Evolutionary conservation across 345 rosid genomes (phyloP), one percentile per base, ranked within the genome.

Genomic region (Populus pruinosa): DNA sequence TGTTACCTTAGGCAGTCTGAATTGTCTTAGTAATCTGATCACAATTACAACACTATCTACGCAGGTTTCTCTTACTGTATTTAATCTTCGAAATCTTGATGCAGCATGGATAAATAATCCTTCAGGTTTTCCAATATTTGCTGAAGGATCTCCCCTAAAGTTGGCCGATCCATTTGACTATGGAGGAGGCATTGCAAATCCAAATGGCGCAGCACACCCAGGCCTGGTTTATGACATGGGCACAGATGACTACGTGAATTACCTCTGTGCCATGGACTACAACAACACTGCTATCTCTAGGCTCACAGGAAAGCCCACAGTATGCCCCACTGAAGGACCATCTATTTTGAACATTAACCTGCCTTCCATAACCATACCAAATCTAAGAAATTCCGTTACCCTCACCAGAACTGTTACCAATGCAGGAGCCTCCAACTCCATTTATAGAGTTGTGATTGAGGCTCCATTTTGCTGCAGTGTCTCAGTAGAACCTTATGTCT

Each of bases 351-450:
- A 89, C 61, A 33, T 90, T 11, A 91, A 91, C 69, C 74, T 91
- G n/a, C 91, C 96, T 29, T 87, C 93, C 73, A 86, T 92, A 74
- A 89, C 90, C 43, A 80, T 92, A 67, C 91, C 94, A 29, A 82
- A 78, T 69, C 90, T 92, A 0, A 79, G 75, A 78, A 74, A 71
- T 23, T 67, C 82, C 0, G 14, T 76, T 8, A 86, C 78, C 18
- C 55, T 92, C n/a, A 83, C 86, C 8, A 77, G 94, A 81, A 87
- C 84, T 0, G 91, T 92, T n/a, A 92, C 86, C 18, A 92, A 92
- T 47, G 89, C 84, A 1, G 94, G 94, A 59, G 65, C 73, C 61
- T 72, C 86, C 0, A 61, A 47, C 5, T 88, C 92, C 11, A 79
- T 76, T 33, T 90, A 89, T 39, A 81, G 47, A 81, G 86, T 86